Evolutionary conservation across 2,329 filamentous ascomycete genomes (phyloP), one percentile per base, ranked within the genome.

Genomic region (Xylariaceae sp.): DNA sequence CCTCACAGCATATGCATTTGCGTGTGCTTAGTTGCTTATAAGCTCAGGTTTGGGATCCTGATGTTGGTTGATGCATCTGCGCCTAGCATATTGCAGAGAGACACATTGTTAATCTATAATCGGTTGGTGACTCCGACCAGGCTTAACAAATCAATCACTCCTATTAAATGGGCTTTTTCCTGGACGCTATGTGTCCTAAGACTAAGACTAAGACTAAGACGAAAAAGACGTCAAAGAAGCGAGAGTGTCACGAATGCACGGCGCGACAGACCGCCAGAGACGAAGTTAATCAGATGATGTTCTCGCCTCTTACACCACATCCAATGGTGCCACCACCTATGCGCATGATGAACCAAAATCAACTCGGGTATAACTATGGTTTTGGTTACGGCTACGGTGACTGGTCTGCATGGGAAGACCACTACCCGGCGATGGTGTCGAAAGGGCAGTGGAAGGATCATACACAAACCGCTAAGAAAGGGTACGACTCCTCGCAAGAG

Each of bases 361-460:
- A 50, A 35, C 21, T 18, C 15, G 40, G 35, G 4, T 41, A 40
- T 16, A 30, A 29, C 15, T 36, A 45, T 44, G 40, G 26, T 29
- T 43, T 46, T n/a, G 35, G 29, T 8, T 57, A 42, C 24, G n/a
- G 23, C 11, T 57, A 49, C 11, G 41, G 10, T 15, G 50, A 53
- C 30, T 50, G 36, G 43, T 13, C 52, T 20, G 26, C 53, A 30
- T 57, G 50, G 46, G 58, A 55, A 20, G 58, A 61, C 41, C 52
- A 60, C 26, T 55, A 58, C 15, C 60, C 61, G 6, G 47, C 43
- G 7, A 41, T 60, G 16, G 43, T 64, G 13, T 57, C 64, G 24
- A 57, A 37, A 24, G 50, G 54, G 30, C 55, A 62, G 32, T 66
- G 63, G 62, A 51, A 48, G 37, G 49, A 61, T 1, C 53, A 65